Evolutionary conservation across 495 filamentous ascomycete genomes (phyloP).

Genomic region (Xylaria longipes): DNA sequence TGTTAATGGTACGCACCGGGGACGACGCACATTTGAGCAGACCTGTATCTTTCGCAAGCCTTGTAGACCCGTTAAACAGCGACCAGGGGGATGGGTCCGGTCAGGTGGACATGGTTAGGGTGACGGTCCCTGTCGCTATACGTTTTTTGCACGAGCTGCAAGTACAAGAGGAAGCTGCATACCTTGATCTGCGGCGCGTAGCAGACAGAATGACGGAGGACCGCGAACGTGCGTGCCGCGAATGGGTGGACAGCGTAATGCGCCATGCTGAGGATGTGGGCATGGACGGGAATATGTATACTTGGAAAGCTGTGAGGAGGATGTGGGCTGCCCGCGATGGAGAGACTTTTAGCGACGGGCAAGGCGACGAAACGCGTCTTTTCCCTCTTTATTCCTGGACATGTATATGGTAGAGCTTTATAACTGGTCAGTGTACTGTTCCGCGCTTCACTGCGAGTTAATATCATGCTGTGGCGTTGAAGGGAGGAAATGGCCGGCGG

Average conservation of each 20-base stretch:
- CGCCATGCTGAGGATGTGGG: slow-evolving; percentile 32
- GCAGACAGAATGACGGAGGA: slow-evolving; percentile 30
- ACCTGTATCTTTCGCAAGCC: slow-evolving; percentile 31
- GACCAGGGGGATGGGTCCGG: slow-evolving; percentile 24
- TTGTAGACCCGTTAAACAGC: slow-evolving; percentile 27
- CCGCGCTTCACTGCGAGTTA: slow-evolving; percentile 21
- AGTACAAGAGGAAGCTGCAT: slow-evolving; percentile 27
- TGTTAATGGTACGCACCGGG: slow-evolving; percentile 35
- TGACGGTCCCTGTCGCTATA: slow-evolving; percentile 32
- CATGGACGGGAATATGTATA: slow-evolving; percentile 29
- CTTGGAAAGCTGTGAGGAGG: slow-evolving; percentile 34
- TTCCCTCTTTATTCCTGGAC: slow-evolving; percentile 29
- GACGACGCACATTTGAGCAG: slow-evolving; percentile 33
- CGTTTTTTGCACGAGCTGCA: slow-evolving; percentile 31
- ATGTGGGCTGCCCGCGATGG: slow-evolving; percentile 36
- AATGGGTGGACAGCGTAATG: slow-evolving; percentile 33
- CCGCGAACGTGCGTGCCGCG: slow-evolving; percentile 29
- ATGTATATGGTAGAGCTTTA: slow-evolving; percentile 23
- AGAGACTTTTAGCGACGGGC: slow-evolving; percentile 25
- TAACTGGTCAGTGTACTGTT: slow-evolving; percentile 22
- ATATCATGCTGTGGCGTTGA: slow-evolving; percentile 20
- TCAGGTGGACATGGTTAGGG: slow-evolving; percentile 30
- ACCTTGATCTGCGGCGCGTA: slow-evolving; percentile 26
- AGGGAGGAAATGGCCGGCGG: slow-evolving; percentile 18
- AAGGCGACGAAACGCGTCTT: slow-evolving; percentile 29